phyloP scores from a whole-genome alignment of 768 basidiomycete genomes.

The Tulasnella sp. region DNA sequence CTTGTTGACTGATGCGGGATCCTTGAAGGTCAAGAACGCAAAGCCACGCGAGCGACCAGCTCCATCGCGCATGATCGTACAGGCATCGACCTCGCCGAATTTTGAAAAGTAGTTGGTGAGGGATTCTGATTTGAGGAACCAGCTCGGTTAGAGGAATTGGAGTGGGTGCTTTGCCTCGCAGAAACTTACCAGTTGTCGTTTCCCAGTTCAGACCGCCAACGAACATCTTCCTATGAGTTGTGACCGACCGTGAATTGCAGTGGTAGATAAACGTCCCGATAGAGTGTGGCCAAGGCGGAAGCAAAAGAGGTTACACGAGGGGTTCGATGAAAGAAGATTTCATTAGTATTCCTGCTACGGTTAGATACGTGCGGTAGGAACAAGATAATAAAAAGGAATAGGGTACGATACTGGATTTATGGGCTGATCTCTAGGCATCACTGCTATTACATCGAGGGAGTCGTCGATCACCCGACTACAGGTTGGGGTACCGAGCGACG shows the following conservation, averaged over 20 bases:
- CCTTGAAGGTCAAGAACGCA: slow-evolving; percentile 95
- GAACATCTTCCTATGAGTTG: slow-evolving; percentile 89
- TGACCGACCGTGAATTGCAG: slow-evolving; percentile 35
- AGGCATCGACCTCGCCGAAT: slow-evolving; percentile 95
- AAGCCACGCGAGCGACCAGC: slow-evolving; percentile 94
- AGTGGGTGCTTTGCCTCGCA: background rate
- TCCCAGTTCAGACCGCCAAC: slow-evolving; percentile 99
- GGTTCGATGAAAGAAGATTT: slow-evolving; percentile 45
- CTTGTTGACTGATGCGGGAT: slow-evolving; percentile 86
- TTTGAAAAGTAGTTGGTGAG: slow-evolving; percentile 87
- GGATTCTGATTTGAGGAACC: slow-evolving; percentile 51
- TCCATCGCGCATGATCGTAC: slow-evolving; percentile 98
- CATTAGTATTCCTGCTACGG: slow-evolving; percentile 27
- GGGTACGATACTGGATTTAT: slow-evolving; percentile 16
- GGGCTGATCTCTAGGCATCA: slow-evolving; percentile 14
- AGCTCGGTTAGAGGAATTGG: slow-evolving; percentile 13
- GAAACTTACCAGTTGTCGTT: slow-evolving; percentile 88
- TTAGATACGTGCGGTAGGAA: slow-evolving; percentile 25
- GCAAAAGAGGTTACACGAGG: slow-evolving; percentile 34
- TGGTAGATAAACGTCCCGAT: background rate
- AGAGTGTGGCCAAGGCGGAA: slow-evolving; percentile 17
- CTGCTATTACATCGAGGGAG: slow-evolving; percentile 9
- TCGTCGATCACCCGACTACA: background rate
- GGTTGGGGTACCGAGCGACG: background rate
- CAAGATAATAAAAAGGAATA: slow-evolving; percentile 18